A percentile compares a stretch with the other conserved stretches of the same genome.
Evolutionary conservation across 73 alveolate genomes (phyloP).

Genomic region (Urostyla sp.): DNA sequence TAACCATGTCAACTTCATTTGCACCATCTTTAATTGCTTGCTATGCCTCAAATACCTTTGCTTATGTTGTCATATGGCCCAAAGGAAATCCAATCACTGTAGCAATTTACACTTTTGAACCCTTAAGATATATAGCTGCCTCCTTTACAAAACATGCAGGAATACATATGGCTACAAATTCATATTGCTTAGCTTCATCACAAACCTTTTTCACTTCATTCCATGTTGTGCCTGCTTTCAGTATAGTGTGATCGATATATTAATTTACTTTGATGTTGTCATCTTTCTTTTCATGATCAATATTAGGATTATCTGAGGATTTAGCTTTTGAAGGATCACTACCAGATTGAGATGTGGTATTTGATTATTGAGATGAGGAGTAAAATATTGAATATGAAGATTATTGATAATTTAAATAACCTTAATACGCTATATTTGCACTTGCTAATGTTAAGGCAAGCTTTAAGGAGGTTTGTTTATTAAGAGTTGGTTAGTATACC

Average conservation of each 20-base stretch:
- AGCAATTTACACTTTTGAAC: conserved; percentile 65
- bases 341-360: not conserved
- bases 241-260: conserved; percentile 72
- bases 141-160: conserved; percentile 68
- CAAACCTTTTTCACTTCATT: conserved; percentile 68
- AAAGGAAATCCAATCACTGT: conserved; percentile 80
- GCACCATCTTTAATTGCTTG: conserved; percentile 76
- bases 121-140: conserved; percentile 60
- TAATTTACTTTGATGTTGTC: conserved; percentile 32
- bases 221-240: conserved; percentile 70
- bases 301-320: not conserved
- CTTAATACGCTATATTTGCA: not conserved
- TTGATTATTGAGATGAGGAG: no score
- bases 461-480: not conserved
- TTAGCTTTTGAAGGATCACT: not conserved
- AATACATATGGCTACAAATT: conserved; percentile 71
- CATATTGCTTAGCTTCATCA: conserved; percentile 63
- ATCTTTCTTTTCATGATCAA: conserved; percentile 21
- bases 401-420: no score
- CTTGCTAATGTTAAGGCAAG: no score
- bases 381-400: no score
- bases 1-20: conserved; percentile 78
- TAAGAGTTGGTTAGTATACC: not conserved
- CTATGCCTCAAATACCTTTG: conserved; percentile 68
- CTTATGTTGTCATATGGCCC: conserved; percentile 70